These are phyloP conservation scores for Pleurotus pulmonarius DNA, from an alignment of 768 basidiomycete species.

Conservation along the genomic window DNA sequence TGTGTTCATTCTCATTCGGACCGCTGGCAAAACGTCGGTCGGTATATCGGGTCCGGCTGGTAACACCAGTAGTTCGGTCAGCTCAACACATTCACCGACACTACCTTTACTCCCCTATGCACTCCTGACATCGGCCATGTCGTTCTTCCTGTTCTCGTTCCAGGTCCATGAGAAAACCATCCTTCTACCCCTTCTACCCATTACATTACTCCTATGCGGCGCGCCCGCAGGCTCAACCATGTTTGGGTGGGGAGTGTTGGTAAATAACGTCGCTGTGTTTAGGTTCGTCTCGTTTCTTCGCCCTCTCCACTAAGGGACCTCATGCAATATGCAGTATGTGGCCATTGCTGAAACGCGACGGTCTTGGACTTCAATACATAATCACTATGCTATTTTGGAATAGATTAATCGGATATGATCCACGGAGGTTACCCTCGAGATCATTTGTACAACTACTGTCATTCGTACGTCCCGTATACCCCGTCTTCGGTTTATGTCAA, in stretches of 20 bases:
- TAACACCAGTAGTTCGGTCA: not conserved
- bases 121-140: constrained; percentile 76
- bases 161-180: constrained; percentile 97
- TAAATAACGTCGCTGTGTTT: constrained; percentile 84
- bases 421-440: constrained; percentile 40
- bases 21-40: constrained; percentile 25
- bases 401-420: constrained; percentile 73
- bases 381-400: constrained; percentile 77
- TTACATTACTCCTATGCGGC: constrained; percentile 70
- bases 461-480: constrained; percentile 31
- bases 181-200: constrained; percentile 78
- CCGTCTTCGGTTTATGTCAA: not conserved
- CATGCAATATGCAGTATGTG: constrained; percentile 67
- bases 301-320: not conserved
- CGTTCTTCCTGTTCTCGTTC: constrained; percentile 96
- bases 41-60: constrained; percentile 2
- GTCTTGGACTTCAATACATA: constrained; percentile 70
- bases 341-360: constrained; percentile 81
- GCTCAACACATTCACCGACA: constrained; percentile 37
- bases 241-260: constrained; percentile 68
- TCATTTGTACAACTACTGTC: constrained; percentile 55
- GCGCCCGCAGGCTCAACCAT: constrained; percentile 49
- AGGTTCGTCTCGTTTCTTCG: constrained; percentile 47
- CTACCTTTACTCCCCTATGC: constrained; percentile 75
- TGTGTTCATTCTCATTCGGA: constrained; percentile 39